Conservation (phyloP, 2,329 filamentous ascomycete species). For the Colletotrichum sp. region DNA sequence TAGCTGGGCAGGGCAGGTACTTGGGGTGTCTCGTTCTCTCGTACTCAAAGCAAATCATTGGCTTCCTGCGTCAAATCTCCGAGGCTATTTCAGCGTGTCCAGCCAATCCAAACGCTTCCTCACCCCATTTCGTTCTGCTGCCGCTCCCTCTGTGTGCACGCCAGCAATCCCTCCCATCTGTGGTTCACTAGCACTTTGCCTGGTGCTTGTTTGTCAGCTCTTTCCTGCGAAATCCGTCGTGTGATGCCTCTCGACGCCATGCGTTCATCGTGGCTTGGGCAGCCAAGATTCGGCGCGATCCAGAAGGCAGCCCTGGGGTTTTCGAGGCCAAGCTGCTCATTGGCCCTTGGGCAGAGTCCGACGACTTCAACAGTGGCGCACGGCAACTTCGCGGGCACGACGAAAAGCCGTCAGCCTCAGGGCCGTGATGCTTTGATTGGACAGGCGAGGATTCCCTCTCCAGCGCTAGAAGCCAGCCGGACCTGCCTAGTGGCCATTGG, state of each 20-base stretch:
- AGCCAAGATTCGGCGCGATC: neutral
- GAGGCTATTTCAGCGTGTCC: neutral
- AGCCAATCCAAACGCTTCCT: neutral
- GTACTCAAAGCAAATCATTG: conserved; percentile 4
- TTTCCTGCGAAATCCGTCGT: neutral
- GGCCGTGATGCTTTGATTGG: conserved; percentile 3
- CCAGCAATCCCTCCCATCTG: neutral
- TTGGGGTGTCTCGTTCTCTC: neutral
- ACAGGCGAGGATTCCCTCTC: neutral
- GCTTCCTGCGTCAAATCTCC: conserved; percentile 17
- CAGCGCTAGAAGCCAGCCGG: conserved; percentile 8
- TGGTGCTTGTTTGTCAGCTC: neutral
- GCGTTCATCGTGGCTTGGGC: neutral
- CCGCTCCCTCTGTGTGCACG: neutral
- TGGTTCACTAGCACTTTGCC: neutral
- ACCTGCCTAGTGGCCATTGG: neutral
- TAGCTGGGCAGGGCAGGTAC: neutral
- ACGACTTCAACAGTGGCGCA: neutral
- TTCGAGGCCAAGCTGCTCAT: neutral
- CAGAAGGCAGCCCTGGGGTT: neutral
- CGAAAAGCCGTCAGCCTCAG: neutral
- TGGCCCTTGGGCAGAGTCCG: neutral
- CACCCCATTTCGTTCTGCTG: neutral
- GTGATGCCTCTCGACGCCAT: neutral
- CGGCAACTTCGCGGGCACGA: neutral